Conservation (phyloP, 306 rosid genomes). For the Senna siamea region DNA sequence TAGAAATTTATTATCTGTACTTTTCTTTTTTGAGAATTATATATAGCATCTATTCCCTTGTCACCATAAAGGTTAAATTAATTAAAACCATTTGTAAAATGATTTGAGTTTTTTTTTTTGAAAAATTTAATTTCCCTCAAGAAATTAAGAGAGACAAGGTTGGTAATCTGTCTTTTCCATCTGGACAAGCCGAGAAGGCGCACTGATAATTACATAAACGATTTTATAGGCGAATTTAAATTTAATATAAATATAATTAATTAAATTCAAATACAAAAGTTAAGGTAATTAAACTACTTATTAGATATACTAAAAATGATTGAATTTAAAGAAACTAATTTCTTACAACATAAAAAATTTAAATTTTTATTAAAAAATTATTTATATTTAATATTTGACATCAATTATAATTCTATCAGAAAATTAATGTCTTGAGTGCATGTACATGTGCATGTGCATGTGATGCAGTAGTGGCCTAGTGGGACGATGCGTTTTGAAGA, state of each 20-base stretch:
- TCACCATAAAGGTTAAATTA: background rate
- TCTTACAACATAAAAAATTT: too few species aligned
- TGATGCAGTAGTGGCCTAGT: background rate
- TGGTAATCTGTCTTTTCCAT: constrained; percentile 3
- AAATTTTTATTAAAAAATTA: too few species aligned
- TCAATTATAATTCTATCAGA: too few species aligned
- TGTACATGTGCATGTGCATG: too few species aligned
- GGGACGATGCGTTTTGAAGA: background rate
- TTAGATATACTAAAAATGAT: too few species aligned
- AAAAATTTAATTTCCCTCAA: background rate
- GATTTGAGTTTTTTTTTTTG: background rate
- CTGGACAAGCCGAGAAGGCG: background rate
- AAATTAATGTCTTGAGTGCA: background rate
- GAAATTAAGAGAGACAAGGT: background rate
- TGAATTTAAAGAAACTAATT: too few species aligned
- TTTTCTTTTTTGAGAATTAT: background rate
- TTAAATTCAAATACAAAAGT: too few species aligned
- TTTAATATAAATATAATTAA: background rate
- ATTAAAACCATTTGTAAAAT: too few species aligned
- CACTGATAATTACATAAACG: too few species aligned
- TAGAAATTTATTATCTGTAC: background rate
- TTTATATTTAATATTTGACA: too few species aligned
- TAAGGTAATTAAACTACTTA: too few species aligned
- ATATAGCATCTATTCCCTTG: background rate
- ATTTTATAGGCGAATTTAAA: background rate